Conservation (phyloP, 2,329 filamentous ascomycete genomes). For the Fusarium sp. region DNA sequence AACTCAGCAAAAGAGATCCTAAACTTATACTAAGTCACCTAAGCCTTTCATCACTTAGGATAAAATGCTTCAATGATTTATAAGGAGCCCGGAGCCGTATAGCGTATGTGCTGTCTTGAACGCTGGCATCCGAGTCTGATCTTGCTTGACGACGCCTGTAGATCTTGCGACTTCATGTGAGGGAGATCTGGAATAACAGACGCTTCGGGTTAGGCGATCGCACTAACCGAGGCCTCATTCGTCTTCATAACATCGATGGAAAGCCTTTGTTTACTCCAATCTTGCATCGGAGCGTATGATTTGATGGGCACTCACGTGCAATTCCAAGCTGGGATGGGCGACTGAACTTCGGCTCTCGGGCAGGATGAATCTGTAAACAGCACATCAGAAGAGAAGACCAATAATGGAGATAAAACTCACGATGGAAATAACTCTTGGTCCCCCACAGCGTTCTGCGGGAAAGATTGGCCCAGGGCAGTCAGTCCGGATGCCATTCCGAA, state of each 20-base stretch:
- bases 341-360: accelerated
- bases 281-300: accelerated
- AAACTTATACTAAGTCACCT: not conserved
- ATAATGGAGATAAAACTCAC: accelerated
- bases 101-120: not conserved
- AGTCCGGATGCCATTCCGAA: not conserved
- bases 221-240: accelerated
- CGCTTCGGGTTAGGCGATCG: accelerated
- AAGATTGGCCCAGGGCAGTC: not conserved
- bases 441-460: accelerated
- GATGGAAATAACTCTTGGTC: accelerated
- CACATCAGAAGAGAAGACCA: accelerated
- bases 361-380: not conserved
- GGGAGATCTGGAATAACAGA: accelerated
- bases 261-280: accelerated
- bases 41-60: accelerated
- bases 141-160: not conserved
- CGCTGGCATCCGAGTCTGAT: not conserved
- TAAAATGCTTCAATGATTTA: not conserved
- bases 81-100: not conserved
- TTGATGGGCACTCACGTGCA: too few relatives aligned
- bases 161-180: not conserved
- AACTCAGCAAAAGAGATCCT: not conserved
- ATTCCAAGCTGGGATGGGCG: accelerated
- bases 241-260: accelerated